Evolutionary conservation across 2,329 filamentous ascomycete species (phyloP), one percentile per base, ranked within the genome.

Genomic region (Talaromyces sp.): DNA sequence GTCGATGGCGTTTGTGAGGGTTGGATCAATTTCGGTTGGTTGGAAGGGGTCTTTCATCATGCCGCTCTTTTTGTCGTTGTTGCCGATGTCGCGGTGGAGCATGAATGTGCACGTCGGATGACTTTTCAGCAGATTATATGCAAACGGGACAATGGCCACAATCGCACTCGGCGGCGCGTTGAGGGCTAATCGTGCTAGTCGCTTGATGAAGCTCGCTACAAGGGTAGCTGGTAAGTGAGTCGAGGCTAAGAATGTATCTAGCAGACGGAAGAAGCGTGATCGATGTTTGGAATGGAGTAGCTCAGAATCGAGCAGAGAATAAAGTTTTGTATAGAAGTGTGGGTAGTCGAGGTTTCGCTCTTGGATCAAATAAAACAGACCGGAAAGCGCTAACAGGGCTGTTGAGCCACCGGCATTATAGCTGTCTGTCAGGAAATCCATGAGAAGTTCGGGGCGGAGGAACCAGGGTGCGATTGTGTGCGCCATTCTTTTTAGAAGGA

Each of bases 301-400:
- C 58, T 92, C 87, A 43, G 89, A 85, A 78, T 98, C 91, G 3
- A 99, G 85, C 1, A 99, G 85, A 10, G 92, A 96, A 81, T 99
- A 99, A 2, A 99, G 87, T 77, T 97, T 98, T 62, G 85, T 80
- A 80, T 96, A 99, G 80, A 99, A 99, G 37, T 89, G 89, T 1
- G 93, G 93, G 76, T 99, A 99, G 79, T 99, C 95, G 66, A 99
- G 85, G 75, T 99, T 99, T 74, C 92, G 91, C 75, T 95, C 88
- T 69, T 91, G 89, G 71, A 99, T 98, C 61, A 99, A 86, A 75
- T 96, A 95, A 81, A 97, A 99, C 54, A 99, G 89, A 61, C 95
- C 95, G 0, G 92, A 96, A 1, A 99, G 83, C 1, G 96, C 93
- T 22, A 97, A 85, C 4, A 99, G 84, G 4, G 95, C 94, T 57